These are phyloP conservation scores for Diutina sp. DNA, from an alignment of 1,139 yeast genomes.

Conservation along the genomic window DNA sequence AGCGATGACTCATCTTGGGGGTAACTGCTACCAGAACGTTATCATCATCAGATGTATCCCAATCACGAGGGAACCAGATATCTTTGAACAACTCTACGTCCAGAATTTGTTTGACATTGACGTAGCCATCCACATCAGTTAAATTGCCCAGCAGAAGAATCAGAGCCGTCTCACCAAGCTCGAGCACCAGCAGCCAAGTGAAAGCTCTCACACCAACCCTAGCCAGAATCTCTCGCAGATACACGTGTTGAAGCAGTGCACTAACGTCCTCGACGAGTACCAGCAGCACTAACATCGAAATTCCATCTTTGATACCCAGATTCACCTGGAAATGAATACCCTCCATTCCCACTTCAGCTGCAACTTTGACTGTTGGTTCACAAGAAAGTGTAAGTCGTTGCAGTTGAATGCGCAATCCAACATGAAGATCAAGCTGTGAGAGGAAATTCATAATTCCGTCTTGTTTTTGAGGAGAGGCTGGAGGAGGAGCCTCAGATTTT, in stretches of 20 bases:
- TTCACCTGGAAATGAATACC: not conserved
- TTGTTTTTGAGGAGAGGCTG: not conserved
- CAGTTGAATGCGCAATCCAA: constrained; percentile 53
- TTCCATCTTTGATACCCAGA: not conserved
- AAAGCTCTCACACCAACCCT: constrained; percentile 46
- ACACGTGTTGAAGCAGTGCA: constrained; percentile 77
- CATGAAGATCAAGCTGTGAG: constrained; percentile 45
- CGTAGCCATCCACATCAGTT: constrained; percentile 43
- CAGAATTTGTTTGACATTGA: constrained; percentile 76
- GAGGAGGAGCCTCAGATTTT: not conserved
- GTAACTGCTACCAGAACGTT: not conserved
- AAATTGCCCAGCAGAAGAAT: constrained; percentile 42
- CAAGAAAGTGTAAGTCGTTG: constrained; percentile 75
- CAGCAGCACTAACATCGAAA: not conserved
- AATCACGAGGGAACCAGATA: constrained; percentile 57
- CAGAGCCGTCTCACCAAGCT: constrained; percentile 21
- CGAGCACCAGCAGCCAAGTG: constrained; percentile 25
- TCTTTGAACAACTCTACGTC: constrained; percentile 76
- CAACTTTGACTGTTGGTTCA: constrained; percentile 88
- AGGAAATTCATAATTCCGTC: constrained; percentile 20
- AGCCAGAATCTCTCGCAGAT: constrained; percentile 83
- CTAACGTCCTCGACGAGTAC: constrained; percentile 19
- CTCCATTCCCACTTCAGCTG: constrained; percentile 53
- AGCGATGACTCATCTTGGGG: constrained; percentile 31
- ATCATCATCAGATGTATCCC: not conserved